Conservation (phyloP, 192 early-diverging fungal genomes). For the Mortierella claussenii region DNA sequence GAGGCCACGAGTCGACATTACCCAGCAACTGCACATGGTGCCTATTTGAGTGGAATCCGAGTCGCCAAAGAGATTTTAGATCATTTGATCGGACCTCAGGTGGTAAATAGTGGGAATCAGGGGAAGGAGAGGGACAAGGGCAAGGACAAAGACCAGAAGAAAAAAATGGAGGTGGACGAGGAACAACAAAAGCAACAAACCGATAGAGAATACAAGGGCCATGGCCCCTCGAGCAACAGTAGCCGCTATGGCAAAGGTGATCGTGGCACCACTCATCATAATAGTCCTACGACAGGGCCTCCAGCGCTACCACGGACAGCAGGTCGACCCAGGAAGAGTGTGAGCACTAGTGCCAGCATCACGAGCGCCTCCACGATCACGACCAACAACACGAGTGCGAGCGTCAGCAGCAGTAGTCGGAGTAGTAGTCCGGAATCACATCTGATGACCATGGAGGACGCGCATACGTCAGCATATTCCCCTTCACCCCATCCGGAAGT, state of each 20-base stretch:
- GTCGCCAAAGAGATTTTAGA: slow-evolving; percentile 46
- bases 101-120: not conserved
- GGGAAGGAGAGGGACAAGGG: not conserved
- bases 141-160: too few species aligned
- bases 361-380: not conserved
- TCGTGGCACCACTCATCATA: too few species aligned
- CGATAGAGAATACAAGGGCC: too few species aligned
- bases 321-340: not conserved
- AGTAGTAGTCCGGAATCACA: slow-evolving; percentile 4
- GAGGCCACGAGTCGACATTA: slow-evolving; percentile 45
- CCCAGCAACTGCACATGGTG: slow-evolving; percentile 46
- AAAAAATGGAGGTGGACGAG: too few species aligned
- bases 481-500: slow-evolving; percentile 5
- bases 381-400: not conserved
- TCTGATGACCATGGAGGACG: slow-evolving; percentile 18
- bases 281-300: too few species aligned
- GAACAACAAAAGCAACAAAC: too few species aligned
- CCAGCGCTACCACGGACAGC: too few species aligned
- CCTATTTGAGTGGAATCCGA: slow-evolving; percentile 36
- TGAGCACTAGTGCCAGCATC: not conserved
- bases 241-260: too few species aligned
- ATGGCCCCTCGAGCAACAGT: too few species aligned
- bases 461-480: slow-evolving; percentile 5
- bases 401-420: not conserved
- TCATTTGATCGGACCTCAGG: slow-evolving; percentile 34